Conservation (phyloP, 2,329 filamentous ascomycete genomes). For the Fusarium odoratissimum region DNA sequence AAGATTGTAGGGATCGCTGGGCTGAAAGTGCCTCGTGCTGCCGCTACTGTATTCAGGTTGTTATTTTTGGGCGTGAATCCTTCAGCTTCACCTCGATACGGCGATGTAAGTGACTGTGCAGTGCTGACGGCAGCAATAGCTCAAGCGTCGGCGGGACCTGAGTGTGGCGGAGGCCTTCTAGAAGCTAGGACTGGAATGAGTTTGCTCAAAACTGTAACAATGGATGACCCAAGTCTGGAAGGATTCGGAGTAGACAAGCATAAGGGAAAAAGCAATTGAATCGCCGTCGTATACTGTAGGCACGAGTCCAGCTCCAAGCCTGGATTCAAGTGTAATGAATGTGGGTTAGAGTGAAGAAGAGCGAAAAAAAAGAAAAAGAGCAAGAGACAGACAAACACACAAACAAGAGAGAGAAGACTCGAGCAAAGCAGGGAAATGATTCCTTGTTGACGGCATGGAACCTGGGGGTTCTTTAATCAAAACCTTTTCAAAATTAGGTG, state of each 20-base stretch:
- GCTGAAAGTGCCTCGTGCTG: slow-evolving; percentile 25
- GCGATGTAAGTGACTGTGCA: slow-evolving; percentile 15
- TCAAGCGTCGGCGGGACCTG: slow-evolving; percentile 7
- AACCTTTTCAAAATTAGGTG: slow-evolving; percentile 28
- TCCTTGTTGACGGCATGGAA: slow-evolving; percentile 32
- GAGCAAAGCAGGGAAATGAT: slow-evolving; percentile 24
- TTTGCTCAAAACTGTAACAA: slow-evolving; percentile 1
- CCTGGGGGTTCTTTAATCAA: slow-evolving; percentile 35
- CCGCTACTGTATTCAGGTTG: slow-evolving; percentile 17
- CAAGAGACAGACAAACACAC: background rate
- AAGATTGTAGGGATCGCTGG: slow-evolving; percentile 16
- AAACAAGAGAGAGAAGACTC: slow-evolving; percentile 14
- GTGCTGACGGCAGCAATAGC: slow-evolving; percentile 35
- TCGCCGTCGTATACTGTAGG: slow-evolving; percentile 21
- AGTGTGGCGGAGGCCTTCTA: slow-evolving; percentile 24
- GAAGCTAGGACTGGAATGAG: slow-evolving; percentile 13
- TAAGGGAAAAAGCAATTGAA: slow-evolving; percentile 16
- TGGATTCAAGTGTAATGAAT: slow-evolving; percentile 25
- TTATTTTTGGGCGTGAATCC: slow-evolving; percentile 40
- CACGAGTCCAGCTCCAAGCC: slow-evolving; percentile 40
- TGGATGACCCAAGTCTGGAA: slow-evolving; percentile 3
- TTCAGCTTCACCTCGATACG: slow-evolving; percentile 22
- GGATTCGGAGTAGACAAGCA: background rate
- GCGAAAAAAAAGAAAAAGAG: background rate
- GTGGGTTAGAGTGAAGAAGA: slow-evolving; percentile 8